Evolutionary conservation across 129 eudicot genomes (phyloP).

Genomic region (Solidago caesia): DNA sequence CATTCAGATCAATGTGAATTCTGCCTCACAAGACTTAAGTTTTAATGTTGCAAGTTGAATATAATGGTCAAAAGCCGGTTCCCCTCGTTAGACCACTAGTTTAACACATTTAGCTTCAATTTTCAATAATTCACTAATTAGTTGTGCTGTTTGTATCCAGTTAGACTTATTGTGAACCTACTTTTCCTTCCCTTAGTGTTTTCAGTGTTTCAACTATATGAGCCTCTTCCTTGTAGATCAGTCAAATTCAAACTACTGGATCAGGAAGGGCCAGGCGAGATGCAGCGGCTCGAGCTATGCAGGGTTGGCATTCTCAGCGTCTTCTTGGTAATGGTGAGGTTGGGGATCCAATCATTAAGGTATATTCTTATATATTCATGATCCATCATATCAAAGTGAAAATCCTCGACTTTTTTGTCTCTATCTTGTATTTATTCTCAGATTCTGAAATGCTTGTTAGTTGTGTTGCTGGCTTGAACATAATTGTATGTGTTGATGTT

Average conservation of each 20-base stretch:
- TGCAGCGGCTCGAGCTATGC: slow-evolving; percentile 99
- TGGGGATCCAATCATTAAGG: slow-evolving; percentile 90
- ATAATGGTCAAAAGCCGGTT: too few relatives aligned
- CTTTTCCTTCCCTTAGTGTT: not conserved
- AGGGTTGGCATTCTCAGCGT: slow-evolving; percentile 97
- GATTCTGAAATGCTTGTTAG: not conserved
- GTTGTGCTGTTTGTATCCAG: not conserved
- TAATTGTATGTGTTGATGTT: not conserved
- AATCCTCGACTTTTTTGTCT: not conserved
- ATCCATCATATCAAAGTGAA: not conserved
- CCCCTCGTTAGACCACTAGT: too few relatives aligned
- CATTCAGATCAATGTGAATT: not conserved
- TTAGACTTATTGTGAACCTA: not conserved
- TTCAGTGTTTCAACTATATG: not conserved
- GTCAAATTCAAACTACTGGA: slow-evolving; percentile 65
- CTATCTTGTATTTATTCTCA: not conserved
- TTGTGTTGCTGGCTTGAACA: not conserved
- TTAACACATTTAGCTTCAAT: too few relatives aligned
- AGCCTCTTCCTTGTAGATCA: slow-evolving; percentile 40
- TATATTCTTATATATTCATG: slow-evolving; percentile 27
- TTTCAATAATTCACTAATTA: too few relatives aligned
- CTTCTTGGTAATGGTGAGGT: slow-evolving; percentile 87
- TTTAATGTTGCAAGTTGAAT: not conserved
- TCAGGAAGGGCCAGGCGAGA: slow-evolving; percentile 93
- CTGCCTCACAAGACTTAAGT: not conserved